These are phyloP conservation scores for Plasmopara muralis DNA, from an alignment of 352 stramenopile genomes.

Conservation along the genomic window DNA sequence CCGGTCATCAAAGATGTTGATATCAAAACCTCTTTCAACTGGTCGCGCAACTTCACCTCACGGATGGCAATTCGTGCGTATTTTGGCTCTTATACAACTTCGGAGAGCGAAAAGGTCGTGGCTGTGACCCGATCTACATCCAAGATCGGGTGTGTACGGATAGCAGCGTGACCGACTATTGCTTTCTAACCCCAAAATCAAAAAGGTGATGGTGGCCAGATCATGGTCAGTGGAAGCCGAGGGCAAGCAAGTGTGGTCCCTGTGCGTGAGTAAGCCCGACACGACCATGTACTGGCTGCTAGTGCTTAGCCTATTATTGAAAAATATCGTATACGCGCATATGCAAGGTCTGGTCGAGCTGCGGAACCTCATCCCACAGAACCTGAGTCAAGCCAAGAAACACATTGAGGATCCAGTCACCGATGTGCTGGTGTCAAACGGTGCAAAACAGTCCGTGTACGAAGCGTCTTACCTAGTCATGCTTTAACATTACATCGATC, in stretches of 20 bases:
- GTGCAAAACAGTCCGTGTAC: constrained; percentile 92
- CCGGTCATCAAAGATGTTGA: constrained; percentile 7
- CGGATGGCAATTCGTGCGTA: constrained; percentile 24
- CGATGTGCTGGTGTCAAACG: constrained; percentile 93
- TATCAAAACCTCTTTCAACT: constrained; percentile 71
- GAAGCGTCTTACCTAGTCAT: constrained; percentile 89
- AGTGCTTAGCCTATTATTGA: constrained; percentile 54
- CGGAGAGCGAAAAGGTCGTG: neutral
- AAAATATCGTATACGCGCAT: constrained; percentile 93
- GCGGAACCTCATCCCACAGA: constrained; percentile 82
- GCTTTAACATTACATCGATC: constrained; percentile 92
- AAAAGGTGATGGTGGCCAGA: constrained; percentile 79
- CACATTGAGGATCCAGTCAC: constrained; percentile 77
- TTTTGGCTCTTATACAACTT: constrained; percentile 71
- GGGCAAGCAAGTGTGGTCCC: constrained; percentile 83
- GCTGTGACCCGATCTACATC: neutral
- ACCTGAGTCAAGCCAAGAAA: constrained; percentile 85
- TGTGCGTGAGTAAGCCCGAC: constrained; percentile 96
- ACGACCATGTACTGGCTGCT: constrained; percentile 90
- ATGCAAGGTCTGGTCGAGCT: constrained; percentile 87
- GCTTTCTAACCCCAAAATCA: constrained; percentile 73
- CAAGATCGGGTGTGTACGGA: neutral
- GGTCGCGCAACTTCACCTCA: constrained; percentile 53
- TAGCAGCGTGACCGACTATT: constrained; percentile 39
- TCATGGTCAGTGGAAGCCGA: constrained; percentile 88